Evolutionary conservation across 306 rosid species (phyloP).

Genomic region (Dryas alaskensis): DNA sequence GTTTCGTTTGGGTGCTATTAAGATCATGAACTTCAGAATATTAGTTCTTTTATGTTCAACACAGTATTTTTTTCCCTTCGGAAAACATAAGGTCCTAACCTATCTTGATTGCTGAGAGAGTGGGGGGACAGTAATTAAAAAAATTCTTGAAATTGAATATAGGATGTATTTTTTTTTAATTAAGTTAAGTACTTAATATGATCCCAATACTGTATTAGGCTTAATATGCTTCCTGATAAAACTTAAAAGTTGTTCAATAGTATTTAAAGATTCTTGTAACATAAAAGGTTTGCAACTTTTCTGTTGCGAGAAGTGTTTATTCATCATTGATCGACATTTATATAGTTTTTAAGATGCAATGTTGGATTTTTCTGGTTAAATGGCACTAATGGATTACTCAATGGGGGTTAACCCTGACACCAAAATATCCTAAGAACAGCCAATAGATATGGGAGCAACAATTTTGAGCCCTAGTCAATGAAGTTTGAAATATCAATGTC

Average conservation of each 20-base stretch:
- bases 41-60: background rate
- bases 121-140: no score
- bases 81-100: background rate
- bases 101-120: no score
- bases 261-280: background rate
- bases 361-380: background rate
- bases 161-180: background rate
- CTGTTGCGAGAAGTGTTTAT: background rate
- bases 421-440: background rate
- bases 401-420: background rate
- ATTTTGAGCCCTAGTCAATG: background rate
- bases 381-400: background rate
- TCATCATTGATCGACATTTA: background rate
- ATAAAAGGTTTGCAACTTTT: background rate
- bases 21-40: background rate
- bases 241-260: background rate
- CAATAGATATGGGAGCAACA: background rate
- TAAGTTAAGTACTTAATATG: background rate
- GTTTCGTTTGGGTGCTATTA: no score
- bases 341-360: background rate
- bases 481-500: background rate
- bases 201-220: no score
- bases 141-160: background rate
- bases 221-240: background rate
- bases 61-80: background rate